Base-by-base conservation (phyloP, 148 eudicot genomes). In the Suaeda aralocaspica region DNA sequence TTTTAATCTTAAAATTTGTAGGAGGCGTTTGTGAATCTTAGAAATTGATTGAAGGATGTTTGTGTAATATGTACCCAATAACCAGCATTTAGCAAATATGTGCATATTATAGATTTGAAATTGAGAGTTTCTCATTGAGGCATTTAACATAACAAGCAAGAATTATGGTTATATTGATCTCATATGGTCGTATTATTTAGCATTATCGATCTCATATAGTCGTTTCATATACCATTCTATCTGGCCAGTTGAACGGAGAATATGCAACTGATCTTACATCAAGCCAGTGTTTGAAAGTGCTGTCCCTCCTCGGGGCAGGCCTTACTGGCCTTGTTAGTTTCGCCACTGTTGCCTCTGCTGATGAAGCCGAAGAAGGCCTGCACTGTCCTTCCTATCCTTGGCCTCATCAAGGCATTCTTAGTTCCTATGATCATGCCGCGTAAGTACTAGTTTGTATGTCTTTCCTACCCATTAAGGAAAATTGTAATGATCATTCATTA, bases 391-490 rank as follows among this genome's bases (percentile, higher is more conserved):
- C 70, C 69, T 92, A 89, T 71, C 96, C 92, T 30, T 89, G 96
- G 96, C 96, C 96, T 58, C 96, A 89, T 74, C 53, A 70, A 29
- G 96, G 97, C 81, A 83, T 92, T 63, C 88, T 92, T 39, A 87
- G 88, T 67, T 92, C 97, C 67, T 89, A 89, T 77, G 97, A 92
- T 61, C 97, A 92, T 48, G 89, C 96, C 74, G 89, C 96, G 96
- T 92, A 70, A 86, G 96, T 84, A 25, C 4, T 25, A 30, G 1
- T 49, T n/a, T n/a, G n/a, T n/a, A n/a, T n/a, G n/a, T n/a, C n/a
- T n/a, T n/a, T n/a, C n/a, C n/a, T n/a, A n/a, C n/a, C n/a, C n/a
- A n/a, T n/a, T n/a, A n/a, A n/a, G n/a, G n/a, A n/a, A n/a, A n/a
- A n/a, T n/a, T n/a, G n/a, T n/a, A n/a, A n/a, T n/a, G n/a, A n/a